Conservation (phyloP, 2,329 filamentous ascomycete genomes). For the Pseudohalonectria lignicola region DNA sequence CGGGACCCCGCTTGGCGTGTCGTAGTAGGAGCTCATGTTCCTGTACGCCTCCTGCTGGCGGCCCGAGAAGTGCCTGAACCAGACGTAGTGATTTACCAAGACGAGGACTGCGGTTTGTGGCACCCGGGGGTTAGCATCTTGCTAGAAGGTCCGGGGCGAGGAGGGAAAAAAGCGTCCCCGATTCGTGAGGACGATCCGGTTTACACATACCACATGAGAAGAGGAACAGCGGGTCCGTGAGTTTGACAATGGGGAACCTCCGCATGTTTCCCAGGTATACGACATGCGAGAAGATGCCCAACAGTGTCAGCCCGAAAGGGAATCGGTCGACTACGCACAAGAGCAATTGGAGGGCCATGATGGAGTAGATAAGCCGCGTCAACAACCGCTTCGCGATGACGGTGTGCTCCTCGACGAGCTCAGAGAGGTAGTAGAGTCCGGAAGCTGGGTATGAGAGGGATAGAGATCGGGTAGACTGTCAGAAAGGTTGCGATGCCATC, state of each 20-base stretch:
- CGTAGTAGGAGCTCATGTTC: constrained; percentile 48
- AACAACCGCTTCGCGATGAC: constrained; percentile 85
- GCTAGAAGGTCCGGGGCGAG: too few species aligned
- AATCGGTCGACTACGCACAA: constrained; percentile 79
- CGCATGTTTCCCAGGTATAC: constrained; percentile 83
- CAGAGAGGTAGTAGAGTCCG: constrained; percentile 96
- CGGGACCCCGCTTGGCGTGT: constrained; percentile 52
- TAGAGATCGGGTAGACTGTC: constrained; percentile 79
- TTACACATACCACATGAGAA: constrained; percentile 68
- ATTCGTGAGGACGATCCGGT: too few species aligned
- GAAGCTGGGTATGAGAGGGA: constrained; percentile 76
- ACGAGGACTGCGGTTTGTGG: constrained; percentile 69
- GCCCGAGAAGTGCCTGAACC: constrained; percentile 85
- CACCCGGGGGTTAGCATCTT: too few species aligned
- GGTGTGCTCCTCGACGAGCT: constrained; percentile 95
- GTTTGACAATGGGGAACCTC: constrained; percentile 64
- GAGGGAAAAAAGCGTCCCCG: too few species aligned
- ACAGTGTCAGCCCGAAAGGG: constrained; percentile 59
- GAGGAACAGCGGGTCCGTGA: constrained; percentile 80
- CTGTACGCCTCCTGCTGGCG: constrained; percentile 46
- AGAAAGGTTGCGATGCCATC: constrained; percentile 6
- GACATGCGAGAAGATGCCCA: constrained; percentile 72
- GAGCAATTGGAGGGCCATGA: constrained; percentile 63
- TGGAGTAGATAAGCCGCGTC: constrained; percentile 70
- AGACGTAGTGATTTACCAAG: constrained; percentile 82